Evolutionary conservation across 495 filamentous ascomycete species (phyloP), one percentile per base, ranked within the genome.

Genomic region (Oleoguttula mirabilis): DNA sequence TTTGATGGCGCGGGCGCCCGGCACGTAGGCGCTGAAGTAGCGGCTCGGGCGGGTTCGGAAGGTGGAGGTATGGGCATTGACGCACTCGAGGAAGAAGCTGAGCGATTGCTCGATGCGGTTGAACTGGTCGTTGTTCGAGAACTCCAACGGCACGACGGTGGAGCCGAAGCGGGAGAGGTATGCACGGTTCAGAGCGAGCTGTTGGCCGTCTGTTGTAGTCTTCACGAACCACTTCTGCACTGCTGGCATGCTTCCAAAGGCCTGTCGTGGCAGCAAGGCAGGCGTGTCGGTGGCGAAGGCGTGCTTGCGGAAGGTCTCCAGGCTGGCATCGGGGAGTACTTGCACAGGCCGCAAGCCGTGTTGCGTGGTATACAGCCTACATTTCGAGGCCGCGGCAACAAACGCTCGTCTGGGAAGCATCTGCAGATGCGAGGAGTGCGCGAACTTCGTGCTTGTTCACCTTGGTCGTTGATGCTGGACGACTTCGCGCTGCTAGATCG

Each of bases 71-170:
- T 43, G 32, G 32, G 50, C 34, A 28, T 42, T 2, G 1, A 53
- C 45, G 50, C 71, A 77, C 35, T 68, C 57, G 15, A 81, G 64
- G 52, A 81, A 78, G 16, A 78, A 55, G 10, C 58, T 56, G 2
- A 81, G 54, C 2, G 76, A 71, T 14, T 71, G 76, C 30, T 72
- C 60, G 39, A 76, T 66, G n/a, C 71, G 67, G 27, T 67, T 58
- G 48, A 81, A 81, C 5, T 44, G 3, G 21, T 35, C 40, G 16
- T 48, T 33, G 17, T 40, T 39, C 10, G 73, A 76, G 11, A 77
- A 64, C 50, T 81, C 77, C 0, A 81, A 55, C 2, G 75, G 75
- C 3, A 81, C 70, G 4, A 71, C 60, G 6, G 70, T 61, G 17
- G 71, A 56, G 41, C 60, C 69, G 44, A 67, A 71, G 25, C 55